Evolutionary conservation across 768 basidiomycete species (phyloP), one percentile per base, ranked within the genome.

Genomic region (Auriscalpium vulgare): DNA sequence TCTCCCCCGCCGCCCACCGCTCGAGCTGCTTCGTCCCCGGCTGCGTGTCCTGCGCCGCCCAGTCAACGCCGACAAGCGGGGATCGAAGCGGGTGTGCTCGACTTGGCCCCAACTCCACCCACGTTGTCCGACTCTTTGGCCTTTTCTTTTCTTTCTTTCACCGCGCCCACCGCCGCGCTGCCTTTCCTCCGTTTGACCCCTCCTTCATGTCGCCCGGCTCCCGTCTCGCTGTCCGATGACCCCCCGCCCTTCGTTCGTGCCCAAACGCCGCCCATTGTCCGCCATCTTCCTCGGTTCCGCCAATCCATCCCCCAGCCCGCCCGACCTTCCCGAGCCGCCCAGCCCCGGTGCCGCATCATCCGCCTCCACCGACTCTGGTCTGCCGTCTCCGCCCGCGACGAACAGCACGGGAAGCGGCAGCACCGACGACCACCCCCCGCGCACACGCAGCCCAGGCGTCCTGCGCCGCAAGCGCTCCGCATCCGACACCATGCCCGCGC

Each of bases 321-420:
- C 62, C 13, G 66, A 73, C 48, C 73, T 87, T 17, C 87, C 87
- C 3, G 84, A 85, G 63, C 77, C 88, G 46, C 82, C 84, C n/a
- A 85, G 82, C 59, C 84, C 85, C 10, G 74, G 72, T 21, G 71
- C 76, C 37, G 73, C 75, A 56, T 76, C 82, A 5, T 29, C 29
- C 29, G 29, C 29, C 29, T 29, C 29, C 4, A 67, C 65, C 59
- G 72, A 75, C 55, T 88, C 87, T 6, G 88, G 89, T 7, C 68
- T 91, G 6, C 89, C 90, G 1, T 90, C 88, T 21, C 90, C 90
- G 0, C 90, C 90, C 45, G 88, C 87, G 29, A 88, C 90, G 17
- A 91, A 90, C 66, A 91, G 88, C 10, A 90, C 88, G 1, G 88
- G 86, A 37, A 89, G 87, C 67, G 86, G 87, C 38, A 60, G 59